Evolutionary conservation across 148 eudicot genomes (phyloP), one percentile per base, ranked within the genome.

Genomic region (Dysphania ambrosioides): DNA sequence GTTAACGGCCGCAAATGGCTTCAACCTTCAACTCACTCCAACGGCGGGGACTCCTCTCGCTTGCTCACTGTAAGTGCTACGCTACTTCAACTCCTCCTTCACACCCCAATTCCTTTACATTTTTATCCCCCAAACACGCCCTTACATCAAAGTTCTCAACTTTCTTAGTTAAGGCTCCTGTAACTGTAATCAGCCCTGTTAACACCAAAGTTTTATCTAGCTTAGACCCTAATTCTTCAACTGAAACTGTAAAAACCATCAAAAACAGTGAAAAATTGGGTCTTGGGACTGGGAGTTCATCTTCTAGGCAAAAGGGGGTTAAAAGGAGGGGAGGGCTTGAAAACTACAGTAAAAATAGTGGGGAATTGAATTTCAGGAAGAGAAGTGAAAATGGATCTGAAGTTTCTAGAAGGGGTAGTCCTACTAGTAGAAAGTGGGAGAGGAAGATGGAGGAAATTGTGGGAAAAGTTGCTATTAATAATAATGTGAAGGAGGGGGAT

Each of bases 1-100:
- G 69, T 26, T 69, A 85, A 90, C 86, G 87, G 90, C 87, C 91
- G 86, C 87, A 82, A 72, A 92, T 92, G 97, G 89, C 88, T 85
- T 79, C 75, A 73, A 70, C 82, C 83, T 72, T 83, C 36, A 79
- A 77, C 78, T 83, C 87, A 32, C 70, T 78, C 8, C 92, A 78
- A 66, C 81, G 78, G 80, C 79, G 81, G 65, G 86, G 86, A 64
- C 76, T 83, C 72, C 71, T 65, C 77, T 78, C 90, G 18, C 21
- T 59, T 68, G 13, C 81, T 55, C 73, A 53, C 74, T 87, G 96
- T 87, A 86, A 88, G 88, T 89, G 56, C 29, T 76, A 66, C 42
- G 57, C 83, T 77, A 58, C 79, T 70, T 75, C 75, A 77, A 42
- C 76, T 78, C 77, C 49, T 87, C 79, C 63, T 81, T 66, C 75